Base-by-base conservation (phyloP, 73 alveolate species). In the Blepharisma japonicum region DNA sequence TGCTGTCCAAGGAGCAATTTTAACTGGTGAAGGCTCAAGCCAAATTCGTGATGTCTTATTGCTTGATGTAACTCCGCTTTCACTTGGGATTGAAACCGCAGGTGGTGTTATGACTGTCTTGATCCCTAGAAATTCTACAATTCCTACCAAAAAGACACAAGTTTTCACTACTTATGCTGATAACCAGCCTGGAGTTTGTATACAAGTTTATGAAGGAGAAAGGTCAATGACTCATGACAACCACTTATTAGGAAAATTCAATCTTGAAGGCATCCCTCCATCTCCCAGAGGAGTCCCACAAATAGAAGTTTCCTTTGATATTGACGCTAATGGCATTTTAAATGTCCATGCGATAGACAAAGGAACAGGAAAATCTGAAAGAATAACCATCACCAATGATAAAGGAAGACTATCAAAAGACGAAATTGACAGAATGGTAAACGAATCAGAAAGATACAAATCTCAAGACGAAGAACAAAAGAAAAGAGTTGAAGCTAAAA, bases 91-190 rank as follows among this genome's bases (percentile, higher is more conserved):
- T 68, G 97, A 96, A 89, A 94, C 98, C 14, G 99, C 98, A 50
- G 99, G 99, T 5, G 98, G 98, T 68, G 96, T 97, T 80, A 97
- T 97, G 99, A 96, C 99, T 87, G 98, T 89, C 61, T 88, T 97
- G 68, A 86, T 96, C 55, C 94, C 94, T 56, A 85, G 99, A 61
- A 97, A 97, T 85, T 84, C 99, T 25, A 89, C 97, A 67, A 92
- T 94, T 83, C 99, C 99, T 18, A 92, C 97, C 80, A 94, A 90
- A 92, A 56, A 45, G 80, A 49, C 92, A 14, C 88, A 94, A 85
- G 79, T 90, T 56, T 97, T 92, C 96, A 96, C 98, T 46, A 97
- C 99, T 68, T 94, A 96, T 68, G 97, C 97, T 81, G 99, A 97
- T 84, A 92, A 97, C 94, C 97, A 97, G 90, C 96, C 96, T 39